Evolutionary conservation across 225 moss, liverwort and hornwort species (phyloP), one percentile per base, ranked within the genome.

Genomic region (Bryoerythrophyllum caledonicum): DNA sequence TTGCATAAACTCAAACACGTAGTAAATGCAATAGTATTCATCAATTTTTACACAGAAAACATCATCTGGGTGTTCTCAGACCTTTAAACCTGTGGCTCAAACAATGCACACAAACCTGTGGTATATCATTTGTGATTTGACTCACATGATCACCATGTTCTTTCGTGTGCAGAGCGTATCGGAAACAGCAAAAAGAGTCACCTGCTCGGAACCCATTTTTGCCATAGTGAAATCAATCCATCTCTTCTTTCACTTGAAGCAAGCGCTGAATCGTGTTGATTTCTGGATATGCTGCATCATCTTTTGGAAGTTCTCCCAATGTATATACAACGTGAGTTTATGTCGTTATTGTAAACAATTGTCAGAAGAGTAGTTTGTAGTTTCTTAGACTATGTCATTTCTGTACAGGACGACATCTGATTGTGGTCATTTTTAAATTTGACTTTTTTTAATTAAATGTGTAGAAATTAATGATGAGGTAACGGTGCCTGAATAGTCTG

Each of bases 171-270:
- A 87, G 84, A 72, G 84, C 87, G 0, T 87, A 87, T 82, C 82
- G 81, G 74, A 87, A 80, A 67, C 87, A 87, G 62, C 84, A 87
- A 63, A 68, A 82, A 68, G 87, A 87, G 76, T 79, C 87, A 37
- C 87, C 87, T 46, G 60, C 87, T 49, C 58, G 71, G 43, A 84
- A 87, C 68, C 87, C 87, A 25, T 87, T 87, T 77, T 79, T 87
- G 49, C 87, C 84, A n/a, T n/a, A n/a, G 28, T 87, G 79, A 87
- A 61, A n/a, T n/a, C n/a, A 28, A 11, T 17, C 30, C 13, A 8
- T 17, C 28, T 15, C 38, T 60, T 51, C 65, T 24, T 10, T 60
- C 34, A 60, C 73, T 74, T 32, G n/a, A n/a, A n/a, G n/a, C n/a
- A n/a, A n/a, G n/a, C n/a, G n/a, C 53, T 63, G 19, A 53, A 38